Evolutionary conservation across 78 protist genomes (phyloP).

Genomic region (Dictyostelium purpureum): DNA sequence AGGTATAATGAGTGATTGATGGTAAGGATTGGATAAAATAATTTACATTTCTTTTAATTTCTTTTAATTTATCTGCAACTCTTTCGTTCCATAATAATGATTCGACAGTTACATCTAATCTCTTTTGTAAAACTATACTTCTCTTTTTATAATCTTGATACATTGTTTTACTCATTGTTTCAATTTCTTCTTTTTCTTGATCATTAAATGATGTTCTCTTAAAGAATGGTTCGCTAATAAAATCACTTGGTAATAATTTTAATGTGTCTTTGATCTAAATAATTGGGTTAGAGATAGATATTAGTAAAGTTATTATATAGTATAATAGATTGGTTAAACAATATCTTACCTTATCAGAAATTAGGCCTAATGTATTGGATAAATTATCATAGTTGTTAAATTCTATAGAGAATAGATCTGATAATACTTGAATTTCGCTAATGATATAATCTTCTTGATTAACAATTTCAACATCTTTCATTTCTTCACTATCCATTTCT

Average conservation of each 20-base stretch:
- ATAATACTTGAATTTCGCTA: slow-evolving; percentile 25
- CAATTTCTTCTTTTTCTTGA: slow-evolving; percentile 24
- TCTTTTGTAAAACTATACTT: slow-evolving; percentile 22
- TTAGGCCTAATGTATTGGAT: not conserved
- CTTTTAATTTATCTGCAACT: slow-evolving; percentile 6
- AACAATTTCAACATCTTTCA: not conserved
- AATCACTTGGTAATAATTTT: slow-evolving; percentile 8
- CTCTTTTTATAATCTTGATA: slow-evolving; percentile 50
- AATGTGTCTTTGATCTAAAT: slow-evolving; percentile 24
- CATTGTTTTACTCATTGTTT: not conserved
- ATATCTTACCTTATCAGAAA: slow-evolving; percentile 24
- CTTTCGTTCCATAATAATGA: slow-evolving; percentile 59
- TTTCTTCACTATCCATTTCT: not conserved
- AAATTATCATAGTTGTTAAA: slow-evolving; percentile 31
- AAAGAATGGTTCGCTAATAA: slow-evolving; percentile 70
- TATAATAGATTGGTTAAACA: not conserved
- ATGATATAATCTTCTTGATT: slow-evolving; percentile 19
- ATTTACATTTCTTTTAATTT: not conserved
- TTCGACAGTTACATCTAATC: slow-evolving; percentile 56
- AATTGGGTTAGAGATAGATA: not conserved
- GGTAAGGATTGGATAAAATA: not conserved
- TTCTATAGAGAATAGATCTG: slow-evolving; percentile 41
- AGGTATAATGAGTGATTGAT: slow-evolving; percentile 35
- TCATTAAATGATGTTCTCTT: slow-evolving; percentile 28
- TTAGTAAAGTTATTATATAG: not conserved